Evolutionary conservation across 1,139 yeast species (phyloP), one percentile per base, ranked within the genome.

Genomic region (Pichia sp.): DNA sequence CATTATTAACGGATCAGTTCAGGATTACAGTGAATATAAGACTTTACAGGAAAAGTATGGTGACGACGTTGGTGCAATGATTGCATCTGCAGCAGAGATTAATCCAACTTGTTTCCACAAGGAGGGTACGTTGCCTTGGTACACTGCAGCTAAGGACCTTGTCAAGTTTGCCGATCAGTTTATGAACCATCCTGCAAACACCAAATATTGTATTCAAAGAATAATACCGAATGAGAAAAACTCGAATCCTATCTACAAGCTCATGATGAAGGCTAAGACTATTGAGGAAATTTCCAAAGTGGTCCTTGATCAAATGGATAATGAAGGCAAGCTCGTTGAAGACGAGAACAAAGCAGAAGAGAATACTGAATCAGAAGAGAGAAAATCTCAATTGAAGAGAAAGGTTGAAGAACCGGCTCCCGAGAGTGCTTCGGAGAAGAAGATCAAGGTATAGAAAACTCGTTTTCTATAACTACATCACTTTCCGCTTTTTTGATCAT

Each of bases 1-100:
- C 45, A 73, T 83, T 3, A 75, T 88, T 27, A 91, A 91, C 55
- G 98, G 98, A 3, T 85, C 75, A 24, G 62, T 91, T 7, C 65
- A 63, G 40, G 66, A 73, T 30, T 62, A 77, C 27, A 46, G 55
- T 11, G 93, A 88, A 42, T 74, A 72, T 45, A 46, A 52, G n/a
- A 61, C 63, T 23, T 52, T 88, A 32, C 78, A 75, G 48, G 49
- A 58, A 7, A 60, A 60, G 18, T 74, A 72, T 51, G 76, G 77
- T 0, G 63, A 67, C 3, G 72, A 72, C 39, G 58, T 80, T 12
- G 95, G 97, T 3, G 91, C 86, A 7, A 91, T 91, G 98, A 78
- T 88, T 48, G 98, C 96, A 1, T 83, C 87, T 34, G 76, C 78
- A 22, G 97, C 96, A 0, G 97, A 91, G 58, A 55, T 72, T 9